These are phyloP conservation scores for Halophytophthora batemanensis DNA, from an alignment of 352 stramenopile genomes.

Conservation along the genomic window DNA sequence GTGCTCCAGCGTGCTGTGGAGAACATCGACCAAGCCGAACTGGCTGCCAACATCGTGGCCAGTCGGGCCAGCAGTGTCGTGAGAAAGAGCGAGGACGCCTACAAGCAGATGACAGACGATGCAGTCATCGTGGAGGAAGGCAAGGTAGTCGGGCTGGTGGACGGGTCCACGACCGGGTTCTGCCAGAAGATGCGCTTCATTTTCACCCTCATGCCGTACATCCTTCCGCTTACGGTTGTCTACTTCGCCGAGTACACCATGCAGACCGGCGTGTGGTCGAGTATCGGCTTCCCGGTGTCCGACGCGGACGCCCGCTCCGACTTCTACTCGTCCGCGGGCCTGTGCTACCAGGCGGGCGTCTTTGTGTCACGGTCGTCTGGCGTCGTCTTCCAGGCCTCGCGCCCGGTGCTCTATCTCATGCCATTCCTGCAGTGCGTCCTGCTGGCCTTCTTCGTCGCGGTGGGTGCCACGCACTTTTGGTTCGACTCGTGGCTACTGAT, in stretches of 20 bases:
- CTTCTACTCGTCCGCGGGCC: conserved; percentile 91
- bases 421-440: conserved; percentile 81
- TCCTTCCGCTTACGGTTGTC: conserved; percentile 87
- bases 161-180: conserved; percentile 40
- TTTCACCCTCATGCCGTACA: conserved; percentile 87
- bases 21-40: conserved; percentile 3
- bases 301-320: conserved; percentile 57
- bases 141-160: conserved; percentile 1
- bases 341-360: conserved; percentile 92
- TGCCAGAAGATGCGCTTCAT: conserved; percentile 70
- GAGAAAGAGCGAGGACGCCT: conserved; percentile 15
- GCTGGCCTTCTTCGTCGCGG: conserved; percentile 83
- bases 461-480: conserved; percentile 76
- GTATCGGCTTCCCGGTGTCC: conserved; percentile 91
- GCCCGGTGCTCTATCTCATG: conserved; percentile 88
- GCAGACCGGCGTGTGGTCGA: conserved; percentile 91
- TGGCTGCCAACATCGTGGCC: not conserved
- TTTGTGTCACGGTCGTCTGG: conserved; percentile 91
- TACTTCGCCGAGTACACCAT: conserved; percentile 95
- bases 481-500: conserved; percentile 85
- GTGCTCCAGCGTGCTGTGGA: conserved; percentile 30
- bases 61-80: conserved; percentile 1
- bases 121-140: not conserved
- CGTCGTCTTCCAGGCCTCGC: conserved; percentile 71
- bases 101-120: conserved; percentile 11